Base-by-base conservation (phyloP, 306 rosid species). In the Castanea crenata region DNA sequence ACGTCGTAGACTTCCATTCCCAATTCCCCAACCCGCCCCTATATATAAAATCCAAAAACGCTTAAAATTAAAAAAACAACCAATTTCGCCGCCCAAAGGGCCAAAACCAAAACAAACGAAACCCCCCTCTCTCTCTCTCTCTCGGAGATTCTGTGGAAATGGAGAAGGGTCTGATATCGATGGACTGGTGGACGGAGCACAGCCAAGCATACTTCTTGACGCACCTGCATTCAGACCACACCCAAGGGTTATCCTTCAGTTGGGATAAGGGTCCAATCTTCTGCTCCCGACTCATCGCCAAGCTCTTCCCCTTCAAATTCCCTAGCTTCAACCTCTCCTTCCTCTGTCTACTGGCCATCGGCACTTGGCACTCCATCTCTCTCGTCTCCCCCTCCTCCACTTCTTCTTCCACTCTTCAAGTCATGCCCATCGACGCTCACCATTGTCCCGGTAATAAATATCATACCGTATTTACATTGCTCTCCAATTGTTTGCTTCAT, bases 211-310 rank as follows among this genome's bases (percentile, higher is more conserved):
- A 92, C 80, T 92, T 92, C 85, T 87, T 92, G 32, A 90, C 97
- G 4, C 97, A 91, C 86, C 91, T 91, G 10, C 92, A 91, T 82
- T 83, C 97, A 14, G 91, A 92, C 41, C 97, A 92, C 84, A 88
- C 94, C 80, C 1, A 74, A 0, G 97, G 94, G 58, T 85, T 90
- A 69, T 88, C 97, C 6, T 70, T 92, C 15, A 10, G 84, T 0
- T 90, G 97, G 97, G 71, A 91, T 41, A 83, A 79, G 56, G 97
- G 81, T 4, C 91, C 87, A 1, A 85, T 92, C 79, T 90, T 80
- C 90, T 92, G 92, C 79, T 90, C 94, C 29, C 79, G 86, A 59
- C 80, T 87, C 88, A 86, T 92, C 58, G 92, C 97, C 83, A 90
- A 84, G 62, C 91, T 90, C 75, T 58, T 90, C 76, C 90, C 92